Evolutionary conservation across 1,284 basidiomycete genomes (phyloP).

Genomic region (Rhodotorula sp.): DNA sequence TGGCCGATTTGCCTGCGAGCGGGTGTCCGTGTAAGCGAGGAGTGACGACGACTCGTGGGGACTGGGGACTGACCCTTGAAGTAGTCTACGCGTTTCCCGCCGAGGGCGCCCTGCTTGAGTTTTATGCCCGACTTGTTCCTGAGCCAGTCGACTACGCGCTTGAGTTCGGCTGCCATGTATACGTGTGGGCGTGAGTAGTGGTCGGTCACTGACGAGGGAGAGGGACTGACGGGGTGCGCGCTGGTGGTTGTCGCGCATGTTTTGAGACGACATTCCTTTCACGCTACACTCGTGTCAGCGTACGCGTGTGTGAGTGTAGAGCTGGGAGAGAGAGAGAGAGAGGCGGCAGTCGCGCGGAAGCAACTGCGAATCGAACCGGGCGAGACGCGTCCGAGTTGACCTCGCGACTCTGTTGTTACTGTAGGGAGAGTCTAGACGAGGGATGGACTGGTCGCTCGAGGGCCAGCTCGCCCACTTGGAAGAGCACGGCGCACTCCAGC

Average conservation of each 20-base stretch:
- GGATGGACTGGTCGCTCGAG: conserved; percentile 33
- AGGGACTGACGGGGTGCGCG: conserved; percentile 31
- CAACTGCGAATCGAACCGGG: background rate
- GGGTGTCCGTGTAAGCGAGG: background rate
- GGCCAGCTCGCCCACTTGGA: conserved; percentile 12
- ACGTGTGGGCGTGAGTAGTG: background rate
- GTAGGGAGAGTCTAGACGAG: background rate
- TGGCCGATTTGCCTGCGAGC: conserved; percentile 75
- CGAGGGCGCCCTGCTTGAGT: conserved; percentile 81
- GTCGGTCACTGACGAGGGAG: conserved; percentile 1
- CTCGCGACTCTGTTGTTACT: background rate
- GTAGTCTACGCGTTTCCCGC: conserved; percentile 94
- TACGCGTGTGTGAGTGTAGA: background rate
- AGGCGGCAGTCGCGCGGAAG: background rate
- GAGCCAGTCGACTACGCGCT: conserved; percentile 78
- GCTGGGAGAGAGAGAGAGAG: background rate
- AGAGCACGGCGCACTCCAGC: conserved; percentile 3
- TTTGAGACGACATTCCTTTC: conserved; percentile 9
- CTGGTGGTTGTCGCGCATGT: conserved; percentile 28
- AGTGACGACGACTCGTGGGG: conserved; percentile 8
- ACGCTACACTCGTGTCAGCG: background rate
- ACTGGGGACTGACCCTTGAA: conserved; percentile 77
- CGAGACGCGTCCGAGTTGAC: background rate
- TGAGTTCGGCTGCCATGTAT: conserved; percentile 31
- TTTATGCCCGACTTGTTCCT: conserved; percentile 85